Base-by-base conservation (phyloP, 1,284 basidiomycete species). In the Sporisorium reilianum region DNA sequence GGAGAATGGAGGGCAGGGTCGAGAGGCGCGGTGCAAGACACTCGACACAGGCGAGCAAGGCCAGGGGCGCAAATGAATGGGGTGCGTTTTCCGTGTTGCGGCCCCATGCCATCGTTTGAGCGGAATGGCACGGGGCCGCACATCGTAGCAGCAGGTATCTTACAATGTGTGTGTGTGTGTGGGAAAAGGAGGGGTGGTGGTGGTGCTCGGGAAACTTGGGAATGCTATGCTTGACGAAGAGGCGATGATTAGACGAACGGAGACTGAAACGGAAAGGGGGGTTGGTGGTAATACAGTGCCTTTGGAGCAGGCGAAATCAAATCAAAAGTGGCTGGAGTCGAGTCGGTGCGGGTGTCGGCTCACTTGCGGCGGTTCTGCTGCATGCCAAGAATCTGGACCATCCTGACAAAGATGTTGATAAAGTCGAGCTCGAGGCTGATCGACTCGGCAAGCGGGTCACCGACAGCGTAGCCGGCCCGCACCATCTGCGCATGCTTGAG, bases 371-470 rank as follows among this genome's bases (percentile, higher is more conserved):
- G 72, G 67, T 70, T 81, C 59, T 86, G 82, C 79, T 86, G 86
- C 81, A 86, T 85, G 52, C 89, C 86, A n/a, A 95, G 88, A 64
- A 95, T 91, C 79, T 93, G 91, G 2, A 93, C 93, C 18, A 94
- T 88, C 36, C 93, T 91, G 71, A 94, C 89, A 62, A 86, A 86
- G 49, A 86, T 80, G 81, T 86, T 95, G 84, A 96, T 90, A 88
- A 94, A 91, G 82, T 94, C 92, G 59, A 96, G 88, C 83, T 94
- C 91, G 49, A 95, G 87, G 54, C 90, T 88, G 60, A 86, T 85
- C 11, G 91, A 89, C 86, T 95, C 93, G 65, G 88, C 90, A 71
- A 95, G 86, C 8, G 94, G 90, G 85, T 96, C 94, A 20, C 88
- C 87, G 50, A 88, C 87, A 76, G 92, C 89, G 42, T 86, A 77